These are phyloP conservation scores for Didymellaceae sp. DNA, from an alignment of 2,329 filamentous ascomycete species.

Conservation along the genomic window DNA sequence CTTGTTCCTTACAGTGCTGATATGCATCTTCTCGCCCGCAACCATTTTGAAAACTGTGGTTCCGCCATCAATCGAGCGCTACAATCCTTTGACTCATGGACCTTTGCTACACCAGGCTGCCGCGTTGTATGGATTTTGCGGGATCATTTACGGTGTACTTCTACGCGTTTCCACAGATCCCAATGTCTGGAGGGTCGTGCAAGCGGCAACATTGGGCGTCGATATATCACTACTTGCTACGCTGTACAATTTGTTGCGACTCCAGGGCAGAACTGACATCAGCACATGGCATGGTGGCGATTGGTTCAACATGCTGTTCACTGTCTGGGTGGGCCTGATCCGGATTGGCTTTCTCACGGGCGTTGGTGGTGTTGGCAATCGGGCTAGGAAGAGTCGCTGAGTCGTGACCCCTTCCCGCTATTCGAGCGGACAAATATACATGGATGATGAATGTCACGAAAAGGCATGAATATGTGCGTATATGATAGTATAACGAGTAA, in stretches of 20 bases:
- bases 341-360: constrained; percentile 11
- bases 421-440: no score
- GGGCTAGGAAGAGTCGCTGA: background rate
- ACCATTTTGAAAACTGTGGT: constrained; percentile 6
- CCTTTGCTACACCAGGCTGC: constrained; percentile 12
- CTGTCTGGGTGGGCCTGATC: constrained; percentile 13
- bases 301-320: constrained; percentile 17
- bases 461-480: no score
- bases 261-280: constrained; percentile 1
- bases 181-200: constrained; percentile 20
- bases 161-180: constrained; percentile 13
- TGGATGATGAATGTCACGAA: no score
- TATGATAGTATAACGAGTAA: no score
- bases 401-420: no score
- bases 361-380: constrained; percentile 1
- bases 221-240: constrained; percentile 11
- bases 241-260: background rate
- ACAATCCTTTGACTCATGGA: constrained; percentile 6
- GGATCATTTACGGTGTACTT: constrained; percentile 12
- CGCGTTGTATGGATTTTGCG: constrained; percentile 16
- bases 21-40: constrained; percentile 10
- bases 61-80: constrained; percentile 4
- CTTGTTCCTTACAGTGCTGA: constrained; percentile 18
- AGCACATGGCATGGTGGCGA: constrained; percentile 6
- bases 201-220: constrained; percentile 14